Percentiles rank a stretch among this genome's conserved stretches.
Evolutionary conservation across 202 grass and related monocot species (phyloP).

Genomic region (Carex arenaria): DNA sequence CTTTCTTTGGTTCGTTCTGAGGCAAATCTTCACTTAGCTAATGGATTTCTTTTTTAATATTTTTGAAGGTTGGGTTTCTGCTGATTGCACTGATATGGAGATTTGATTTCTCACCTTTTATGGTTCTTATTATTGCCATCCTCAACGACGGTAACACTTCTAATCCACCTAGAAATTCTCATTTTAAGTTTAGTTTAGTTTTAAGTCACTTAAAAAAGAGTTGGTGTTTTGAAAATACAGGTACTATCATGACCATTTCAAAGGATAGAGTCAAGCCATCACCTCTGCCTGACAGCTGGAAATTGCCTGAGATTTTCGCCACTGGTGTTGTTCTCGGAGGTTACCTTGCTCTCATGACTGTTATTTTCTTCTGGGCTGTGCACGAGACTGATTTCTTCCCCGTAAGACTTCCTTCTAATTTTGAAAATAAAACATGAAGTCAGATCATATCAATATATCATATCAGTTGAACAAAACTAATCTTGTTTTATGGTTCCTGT

Average conservation of each 20-base stretch:
- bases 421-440: background rate
- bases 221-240: slow-evolving; percentile 24
- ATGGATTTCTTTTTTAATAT: background rate
- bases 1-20: background rate
- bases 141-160: slow-evolving; percentile 76
- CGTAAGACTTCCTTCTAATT: slow-evolving; percentile 29
- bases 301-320: slow-evolving; percentile 94
- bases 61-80: slow-evolving; percentile 83
- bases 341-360: slow-evolving; percentile 95
- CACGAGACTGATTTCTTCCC: slow-evolving; percentile 86
- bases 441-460: background rate
- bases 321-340: slow-evolving; percentile 75
- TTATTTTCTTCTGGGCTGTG: slow-evolving; percentile 95
- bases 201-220: background rate
- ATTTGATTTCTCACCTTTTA: slow-evolving; percentile 94
- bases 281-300: slow-evolving; percentile 94
- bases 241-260: slow-evolving; percentile 99
- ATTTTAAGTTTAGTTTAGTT: background rate
- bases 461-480: background rate
- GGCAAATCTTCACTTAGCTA: background rate
- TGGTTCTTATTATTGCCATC: slow-evolving; percentile 99
- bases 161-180: background rate
- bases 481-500: background rate
- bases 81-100: slow-evolving; percentile 98
- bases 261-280: slow-evolving; percentile 98